Conservation (phyloP, 2,329 filamentous ascomycete species). For the Colletotrichum eleusines region DNA sequence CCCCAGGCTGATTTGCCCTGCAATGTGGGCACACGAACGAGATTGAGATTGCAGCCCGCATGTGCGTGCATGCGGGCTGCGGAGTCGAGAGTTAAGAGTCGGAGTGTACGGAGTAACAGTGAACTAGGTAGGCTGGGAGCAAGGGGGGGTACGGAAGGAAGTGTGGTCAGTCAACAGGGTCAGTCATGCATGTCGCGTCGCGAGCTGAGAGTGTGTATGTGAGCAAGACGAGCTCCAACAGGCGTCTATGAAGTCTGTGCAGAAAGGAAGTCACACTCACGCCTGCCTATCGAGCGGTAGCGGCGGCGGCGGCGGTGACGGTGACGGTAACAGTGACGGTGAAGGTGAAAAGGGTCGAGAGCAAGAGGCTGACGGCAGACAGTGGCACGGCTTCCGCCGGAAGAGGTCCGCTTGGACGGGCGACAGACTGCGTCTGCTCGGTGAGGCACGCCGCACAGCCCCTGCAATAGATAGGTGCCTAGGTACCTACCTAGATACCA, state of each 20-base stretch:
- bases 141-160: not conserved
- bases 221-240: not conserved
- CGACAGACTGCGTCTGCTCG: not conserved
- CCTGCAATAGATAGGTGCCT: too few species aligned
- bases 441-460: not conserved
- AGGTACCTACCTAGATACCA: not conserved
- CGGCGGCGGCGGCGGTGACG: conserved; percentile 20
- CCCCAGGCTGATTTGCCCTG: conserved; percentile 34
- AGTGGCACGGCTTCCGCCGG: conserved; percentile 19
- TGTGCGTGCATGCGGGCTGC: conserved; percentile 2
- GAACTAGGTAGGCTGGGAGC: not conserved
- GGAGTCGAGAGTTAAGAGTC: conserved; percentile 17
- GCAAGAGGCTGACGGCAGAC: conserved; percentile 8
- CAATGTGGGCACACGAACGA: conserved; percentile 20
- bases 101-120: conserved; percentile 5
- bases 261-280: not conserved
- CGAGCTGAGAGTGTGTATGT: not conserved
- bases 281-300: conserved; percentile 12
- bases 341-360: conserved; percentile 8
- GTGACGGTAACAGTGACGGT: conserved; percentile 23
- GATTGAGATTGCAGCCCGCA: conserved; percentile 13
- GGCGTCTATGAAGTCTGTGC: not conserved
- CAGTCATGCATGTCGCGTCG: not conserved
- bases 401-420: conserved; percentile 25
- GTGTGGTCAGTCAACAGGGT: conserved; percentile 18